These are phyloP conservation scores for Quillaja saponaria DNA, from an alignment of 306 rosid genomes.

Conservation along the genomic window DNA sequence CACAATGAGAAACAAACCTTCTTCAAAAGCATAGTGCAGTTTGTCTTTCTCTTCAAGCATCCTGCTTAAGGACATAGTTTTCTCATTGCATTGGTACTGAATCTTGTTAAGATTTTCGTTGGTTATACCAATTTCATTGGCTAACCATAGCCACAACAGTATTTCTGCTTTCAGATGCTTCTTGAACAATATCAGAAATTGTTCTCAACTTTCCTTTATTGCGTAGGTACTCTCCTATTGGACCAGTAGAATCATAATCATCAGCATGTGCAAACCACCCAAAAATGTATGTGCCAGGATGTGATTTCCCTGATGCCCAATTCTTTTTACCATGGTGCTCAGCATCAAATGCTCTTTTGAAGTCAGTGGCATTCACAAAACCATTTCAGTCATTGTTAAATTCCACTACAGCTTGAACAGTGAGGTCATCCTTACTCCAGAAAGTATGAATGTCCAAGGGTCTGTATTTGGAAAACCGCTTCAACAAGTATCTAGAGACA, in stretches of 20 bases:
- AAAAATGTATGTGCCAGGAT: conserved; percentile 48
- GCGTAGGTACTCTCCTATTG: conserved; percentile 79
- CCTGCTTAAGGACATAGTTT: conserved; percentile 75
- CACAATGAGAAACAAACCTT: conserved; percentile 52
- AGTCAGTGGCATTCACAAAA: conserved; percentile 67
- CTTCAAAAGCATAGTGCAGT: conserved; percentile 68
- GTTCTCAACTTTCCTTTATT: conserved; percentile 75
- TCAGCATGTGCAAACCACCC: conserved; percentile 94
- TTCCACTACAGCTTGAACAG: conserved; percentile 51
- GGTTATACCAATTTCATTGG: conserved; percentile 66
- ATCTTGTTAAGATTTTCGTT: conserved; percentile 65
- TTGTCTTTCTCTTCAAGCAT: conserved; percentile 82
- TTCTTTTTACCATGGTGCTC: conserved; percentile 54
- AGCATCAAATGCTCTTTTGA: conserved; percentile 66
- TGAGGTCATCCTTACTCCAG: conserved; percentile 34
- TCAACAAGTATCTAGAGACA: conserved; percentile 60
- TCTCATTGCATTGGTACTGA: conserved; percentile 68
- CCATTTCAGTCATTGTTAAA: conserved; percentile 80
- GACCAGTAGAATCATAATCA: conserved; percentile 63
- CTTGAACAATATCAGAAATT: conserved; percentile 72
- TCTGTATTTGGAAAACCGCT: conserved; percentile 51
- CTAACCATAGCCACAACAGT: conserved; percentile 64
- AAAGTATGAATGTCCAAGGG: conserved; percentile 53
- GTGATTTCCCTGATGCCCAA: conserved; percentile 48
- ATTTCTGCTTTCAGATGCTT: conserved; percentile 59